phyloP scores from a whole-genome alignment of 2,329 filamentous ascomycete genomes.

The Clonostachys byssicola region DNA sequence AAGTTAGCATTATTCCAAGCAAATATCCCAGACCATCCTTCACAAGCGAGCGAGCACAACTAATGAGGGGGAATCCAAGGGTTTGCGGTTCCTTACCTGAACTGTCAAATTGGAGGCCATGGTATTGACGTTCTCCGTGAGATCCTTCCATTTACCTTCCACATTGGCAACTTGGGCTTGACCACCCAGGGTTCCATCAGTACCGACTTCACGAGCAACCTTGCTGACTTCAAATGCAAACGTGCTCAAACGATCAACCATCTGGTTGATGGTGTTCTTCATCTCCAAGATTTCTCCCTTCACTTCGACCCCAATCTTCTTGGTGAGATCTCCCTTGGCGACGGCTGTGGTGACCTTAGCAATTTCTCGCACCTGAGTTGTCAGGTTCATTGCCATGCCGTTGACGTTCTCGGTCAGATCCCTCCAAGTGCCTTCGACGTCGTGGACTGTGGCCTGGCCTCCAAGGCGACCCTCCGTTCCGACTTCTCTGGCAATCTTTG shows the following conservation, averaged over 20 bases:
- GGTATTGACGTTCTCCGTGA: constrained; percentile 85
- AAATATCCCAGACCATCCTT: neutral
- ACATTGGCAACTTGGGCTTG: constrained; percentile 93
- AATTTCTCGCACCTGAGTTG: constrained; percentile 95
- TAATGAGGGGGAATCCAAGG: neutral
- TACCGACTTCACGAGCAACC: constrained; percentile 92
- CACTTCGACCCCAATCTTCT: constrained; percentile 93
- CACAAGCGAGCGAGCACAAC: neutral
- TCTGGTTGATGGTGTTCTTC: constrained; percentile 97
- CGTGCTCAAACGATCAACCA: constrained; percentile 95
- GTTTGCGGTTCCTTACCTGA: constrained; percentile 37
- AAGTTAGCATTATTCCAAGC: neutral
- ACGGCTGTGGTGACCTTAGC: constrained; percentile 95
- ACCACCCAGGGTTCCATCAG: constrained; percentile 88
- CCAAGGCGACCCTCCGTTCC: constrained; percentile 92
- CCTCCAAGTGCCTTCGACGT: constrained; percentile 96
- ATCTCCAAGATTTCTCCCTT: constrained; percentile 91
- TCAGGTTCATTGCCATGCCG: constrained; percentile 97
- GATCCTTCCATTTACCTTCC: constrained; percentile 96
- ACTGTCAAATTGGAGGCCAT: constrained; percentile 67
- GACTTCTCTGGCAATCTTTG: constrained; percentile 92
- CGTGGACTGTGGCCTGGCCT: constrained; percentile 91
- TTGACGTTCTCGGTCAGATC: constrained; percentile 95
- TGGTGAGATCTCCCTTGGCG: constrained; percentile 87
- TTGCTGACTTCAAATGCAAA: constrained; percentile 97